These are phyloP conservation scores for Stipa capillata DNA, from an alignment of 176 grass and related monocot species.

Conservation along the genomic window DNA sequence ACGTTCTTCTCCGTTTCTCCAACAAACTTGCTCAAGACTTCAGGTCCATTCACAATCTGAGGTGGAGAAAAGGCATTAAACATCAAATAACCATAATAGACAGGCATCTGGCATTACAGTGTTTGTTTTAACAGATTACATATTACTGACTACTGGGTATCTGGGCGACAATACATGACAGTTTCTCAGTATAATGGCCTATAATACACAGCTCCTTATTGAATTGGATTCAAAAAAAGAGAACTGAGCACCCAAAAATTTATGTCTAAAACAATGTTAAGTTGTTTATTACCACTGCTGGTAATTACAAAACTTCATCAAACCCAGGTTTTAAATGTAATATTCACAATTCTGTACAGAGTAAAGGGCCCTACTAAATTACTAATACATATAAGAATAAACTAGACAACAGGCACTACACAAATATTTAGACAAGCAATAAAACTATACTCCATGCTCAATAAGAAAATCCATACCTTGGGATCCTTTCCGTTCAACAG, in stretches of 20 bases:
- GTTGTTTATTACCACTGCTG: neutral
- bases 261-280: neutral
- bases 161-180: neutral
- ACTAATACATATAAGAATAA: neutral
- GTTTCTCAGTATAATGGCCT: neutral
- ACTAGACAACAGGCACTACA: neutral
- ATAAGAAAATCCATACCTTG: constrained; percentile 51
- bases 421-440: neutral
- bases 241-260: neutral
- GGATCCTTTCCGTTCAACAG: constrained; percentile 93
- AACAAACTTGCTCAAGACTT: constrained; percentile 96
- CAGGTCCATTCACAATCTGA: constrained; percentile 80
- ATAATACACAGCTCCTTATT: neutral
- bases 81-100: neutral
- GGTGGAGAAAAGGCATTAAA: neutral
- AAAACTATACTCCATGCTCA: constrained; percentile 1
- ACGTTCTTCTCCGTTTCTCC: constrained; percentile 98
- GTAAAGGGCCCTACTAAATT: neutral
- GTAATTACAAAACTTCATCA: neutral
- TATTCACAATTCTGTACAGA: neutral
- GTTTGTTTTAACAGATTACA: neutral
- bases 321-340: neutral
- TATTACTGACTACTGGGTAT: neutral
- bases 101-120: constrained; percentile 1
- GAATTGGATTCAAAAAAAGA: neutral